phyloP scores from a whole-genome alignment of 805 yeast species.

The Kuraishia borneana region DNA sequence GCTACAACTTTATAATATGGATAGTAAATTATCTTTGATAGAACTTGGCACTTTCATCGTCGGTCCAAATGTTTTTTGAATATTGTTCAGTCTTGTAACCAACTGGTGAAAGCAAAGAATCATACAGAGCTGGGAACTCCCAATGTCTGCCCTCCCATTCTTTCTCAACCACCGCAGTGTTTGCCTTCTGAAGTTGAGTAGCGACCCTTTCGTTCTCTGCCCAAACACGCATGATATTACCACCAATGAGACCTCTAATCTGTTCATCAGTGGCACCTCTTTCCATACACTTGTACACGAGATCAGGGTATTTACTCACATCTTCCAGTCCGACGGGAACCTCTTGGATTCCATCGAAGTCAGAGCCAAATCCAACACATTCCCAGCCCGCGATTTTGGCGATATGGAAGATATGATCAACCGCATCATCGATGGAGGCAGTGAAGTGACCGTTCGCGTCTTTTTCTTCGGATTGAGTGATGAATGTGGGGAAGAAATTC shows the following conservation, averaged over 20 bases:
- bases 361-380: constrained; percentile 40
- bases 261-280: constrained; percentile 32
- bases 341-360: constrained; percentile 39
- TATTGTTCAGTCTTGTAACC: too few relatives aligned
- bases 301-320: constrained; percentile 44
- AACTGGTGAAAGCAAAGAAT: too few relatives aligned
- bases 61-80: too few relatives aligned
- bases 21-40: too few relatives aligned
- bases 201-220: constrained; percentile 24
- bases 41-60: too few relatives aligned
- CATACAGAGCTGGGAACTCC: constrained; percentile 19
- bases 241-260: constrained; percentile 30
- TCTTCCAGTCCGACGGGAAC: constrained; percentile 41
- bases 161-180: constrained; percentile 22
- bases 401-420: constrained; percentile 30
- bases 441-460: constrained; percentile 1
- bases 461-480: constrained; percentile 8
- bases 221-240: constrained; percentile 37
- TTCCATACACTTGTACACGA: constrained; percentile 18
- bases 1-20: too few relatives aligned
- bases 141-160: constrained; percentile 32
- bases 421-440: constrained; percentile 36
- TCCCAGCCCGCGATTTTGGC: constrained; percentile 37
- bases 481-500: constrained; percentile 32
- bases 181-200: constrained; percentile 12